A percentile compares a stretch with the other conserved stretches of the same genome.
Conservation (phyloP, 805 yeast species). For the Yamadazyma paraphyllophila region DNA sequence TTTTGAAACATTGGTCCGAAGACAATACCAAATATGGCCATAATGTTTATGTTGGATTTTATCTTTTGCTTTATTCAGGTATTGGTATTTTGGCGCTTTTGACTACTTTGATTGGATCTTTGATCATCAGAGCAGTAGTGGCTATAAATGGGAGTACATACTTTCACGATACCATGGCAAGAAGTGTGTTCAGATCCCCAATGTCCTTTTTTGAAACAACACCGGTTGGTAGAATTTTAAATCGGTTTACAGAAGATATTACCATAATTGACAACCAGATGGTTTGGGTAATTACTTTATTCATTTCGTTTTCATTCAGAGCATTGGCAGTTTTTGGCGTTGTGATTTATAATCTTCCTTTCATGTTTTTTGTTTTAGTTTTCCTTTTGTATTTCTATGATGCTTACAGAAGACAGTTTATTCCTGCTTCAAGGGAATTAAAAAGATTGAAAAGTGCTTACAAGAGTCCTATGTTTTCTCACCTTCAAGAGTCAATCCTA, state of each 20-base stretch:
- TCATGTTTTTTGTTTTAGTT: constrained; percentile 28
- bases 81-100: constrained; percentile 30
- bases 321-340: constrained; percentile 29
- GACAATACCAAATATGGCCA: constrained; percentile 22
- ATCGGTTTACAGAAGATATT: constrained; percentile 39
- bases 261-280: constrained; percentile 30
- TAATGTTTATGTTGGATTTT: constrained; percentile 24
- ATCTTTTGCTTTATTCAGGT: constrained; percentile 24
- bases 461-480: constrained; percentile 34
- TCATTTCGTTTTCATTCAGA: constrained; percentile 21
- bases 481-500: constrained; percentile 35
- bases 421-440: constrained; percentile 36
- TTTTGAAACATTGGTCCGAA: constrained; percentile 39
- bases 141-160: constrained; percentile 29
- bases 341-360: constrained; percentile 31
- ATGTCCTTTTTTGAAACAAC: constrained; percentile 44
- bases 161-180: constrained; percentile 39
- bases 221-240: constrained; percentile 39
- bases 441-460: constrained; percentile 30
- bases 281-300: constrained; percentile 29
- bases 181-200: constrained; percentile 34
- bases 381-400: constrained; percentile 29
- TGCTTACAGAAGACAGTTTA: constrained; percentile 27
- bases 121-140: constrained; percentile 31
- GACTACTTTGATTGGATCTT: constrained; percentile 24